Base-by-base conservation (phyloP, 2,329 filamentous ascomycete species). In the Fusarium nematophilum region DNA sequence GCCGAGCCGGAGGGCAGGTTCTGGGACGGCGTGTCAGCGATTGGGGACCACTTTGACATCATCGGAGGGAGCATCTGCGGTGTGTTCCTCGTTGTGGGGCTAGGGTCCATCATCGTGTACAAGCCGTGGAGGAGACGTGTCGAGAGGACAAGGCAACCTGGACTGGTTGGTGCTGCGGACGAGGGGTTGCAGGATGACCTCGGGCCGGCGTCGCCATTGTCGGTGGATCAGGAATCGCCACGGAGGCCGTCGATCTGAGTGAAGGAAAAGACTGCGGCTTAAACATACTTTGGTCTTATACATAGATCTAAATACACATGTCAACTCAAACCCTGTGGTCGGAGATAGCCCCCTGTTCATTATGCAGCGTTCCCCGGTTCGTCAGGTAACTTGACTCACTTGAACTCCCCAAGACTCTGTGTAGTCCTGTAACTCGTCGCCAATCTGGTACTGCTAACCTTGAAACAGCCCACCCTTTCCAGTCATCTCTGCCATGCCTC, bases 31-130 rank as follows among this genome's bases (percentile, higher is more conserved):
- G 90, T 98, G 0, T 84, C 86, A 43, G 84, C 81, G 1, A 87
- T 90, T 1, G 87, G 90, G 0, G 91, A 97, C 61, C 83, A 93
- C 71, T 97, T 92, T 66, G 92, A 96, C 74, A 85, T 94, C 57
- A 88, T 97, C 38, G 93, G 93, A 9, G 95, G 91, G 1, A 85
- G 84, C 13, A 97, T 99, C 27, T 97, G 93, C 62, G 93, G 88
- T 0, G 81, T 91, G 0, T 98, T 98, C 66, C 76, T 97, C 0
- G 73, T 96, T 0, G 89, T 92, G 39, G 94, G 93, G 0, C 73
- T 86, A 2, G 80, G 90, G 0, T 92, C 91, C 7, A 84, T 96
- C 0, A 11, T 94, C 1, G 72, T 90, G 1, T 97, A 97, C 72
- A 85, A 83, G 62, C 91, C 91, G 0, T 97, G 94, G 93, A 83